A percentile compares a stretch with the other conserved stretches of the same genome.
Evolutionary conservation across 2,329 filamentous ascomycete species (phyloP).

Genomic region (Zymoseptoria crescenta): DNA sequence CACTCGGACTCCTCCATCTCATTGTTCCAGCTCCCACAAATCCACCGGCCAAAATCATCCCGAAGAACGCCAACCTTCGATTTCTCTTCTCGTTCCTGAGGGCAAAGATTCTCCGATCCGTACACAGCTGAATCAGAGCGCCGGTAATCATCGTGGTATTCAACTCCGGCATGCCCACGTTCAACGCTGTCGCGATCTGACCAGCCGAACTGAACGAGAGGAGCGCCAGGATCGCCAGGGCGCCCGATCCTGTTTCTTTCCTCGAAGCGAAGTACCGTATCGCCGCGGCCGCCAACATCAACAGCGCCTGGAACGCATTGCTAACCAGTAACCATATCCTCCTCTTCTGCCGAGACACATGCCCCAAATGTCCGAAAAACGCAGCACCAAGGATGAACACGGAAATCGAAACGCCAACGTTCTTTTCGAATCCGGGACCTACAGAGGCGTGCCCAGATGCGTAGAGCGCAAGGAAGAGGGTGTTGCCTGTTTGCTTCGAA

Average conservation of each 20-base stretch:
- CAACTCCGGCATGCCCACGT: constrained; percentile 21
- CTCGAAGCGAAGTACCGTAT: constrained; percentile 15
- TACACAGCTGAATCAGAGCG: constrained; percentile 21
- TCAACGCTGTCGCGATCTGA: constrained; percentile 22
- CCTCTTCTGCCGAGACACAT: constrained; percentile 17
- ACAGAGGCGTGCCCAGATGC: constrained; percentile 11
- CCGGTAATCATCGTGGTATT: constrained; percentile 28
- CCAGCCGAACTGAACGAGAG: constrained; percentile 18
- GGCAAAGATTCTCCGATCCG: constrained; percentile 17
- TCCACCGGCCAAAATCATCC: constrained; percentile 18
- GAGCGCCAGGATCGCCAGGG: constrained; percentile 17
- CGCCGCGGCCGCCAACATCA: constrained; percentile 20
- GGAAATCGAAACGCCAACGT: constrained; percentile 19
- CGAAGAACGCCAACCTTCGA: constrained; percentile 19
- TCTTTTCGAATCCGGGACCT: constrained; percentile 12
- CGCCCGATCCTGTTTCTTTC: constrained; percentile 7
- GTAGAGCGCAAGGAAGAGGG: constrained; percentile 18
- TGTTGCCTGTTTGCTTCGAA: constrained; percentile 33
- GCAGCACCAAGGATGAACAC: constrained; percentile 21
- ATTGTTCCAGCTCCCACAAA: constrained; percentile 21
- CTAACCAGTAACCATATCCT: constrained; percentile 21
- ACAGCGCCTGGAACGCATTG: constrained; percentile 17
- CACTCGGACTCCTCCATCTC: constrained; percentile 10
- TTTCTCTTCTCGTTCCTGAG: constrained; percentile 18
- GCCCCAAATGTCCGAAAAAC: constrained; percentile 23